Base-by-base conservation (phyloP, 176 grass and related monocot species). In the Carex myosuroides region DNA sequence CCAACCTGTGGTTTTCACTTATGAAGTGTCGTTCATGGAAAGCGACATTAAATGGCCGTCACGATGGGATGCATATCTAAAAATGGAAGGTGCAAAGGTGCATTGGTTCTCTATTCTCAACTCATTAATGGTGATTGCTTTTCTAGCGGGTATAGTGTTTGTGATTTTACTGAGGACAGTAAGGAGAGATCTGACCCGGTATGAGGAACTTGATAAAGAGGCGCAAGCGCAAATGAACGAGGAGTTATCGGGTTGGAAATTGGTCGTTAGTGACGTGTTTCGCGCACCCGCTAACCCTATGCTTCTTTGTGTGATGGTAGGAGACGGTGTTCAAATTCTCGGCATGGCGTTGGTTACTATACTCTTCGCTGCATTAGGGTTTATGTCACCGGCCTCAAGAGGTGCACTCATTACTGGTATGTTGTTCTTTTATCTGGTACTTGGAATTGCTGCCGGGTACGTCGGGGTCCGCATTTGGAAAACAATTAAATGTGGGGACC, bases 41-140 rank as follows among this genome's bases (percentile, higher is more conserved):
- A 90, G 88, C 14, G 84, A 84, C 17, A 86, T 90, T 69, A 82
- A 86, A n/a, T 90, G 88, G 88, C 88, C 88, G 0, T 90, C 88
- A 46, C 79, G 88, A 6, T 90, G 88, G 88, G 88, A 90, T 62
- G 88, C 88, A 10, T 90, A 90, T 50, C 50, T 90, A 46, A 90
- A 90, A 81, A 90, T 90, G 88, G 88, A 90, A 75, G 88, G 88
- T 16, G 88, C 88, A 8, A 90, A 90, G 84, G 84, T 90, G 3
- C 88, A 90, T 70, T 90, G 88, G 88, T 90, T 90, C 79, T 90
- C 88, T 5, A 90, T 90, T 60, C 79, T 90, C 20, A 90, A 90
- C 71, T 90, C 88, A 0, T 52, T 90, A 12, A 90, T 90, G 88
- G 84, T 90, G 70, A 90, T 90, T 35, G 70, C 88, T 4, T 90